Conservation (phyloP, 78 protist species). For the Polysphondylium violaceum region DNA sequence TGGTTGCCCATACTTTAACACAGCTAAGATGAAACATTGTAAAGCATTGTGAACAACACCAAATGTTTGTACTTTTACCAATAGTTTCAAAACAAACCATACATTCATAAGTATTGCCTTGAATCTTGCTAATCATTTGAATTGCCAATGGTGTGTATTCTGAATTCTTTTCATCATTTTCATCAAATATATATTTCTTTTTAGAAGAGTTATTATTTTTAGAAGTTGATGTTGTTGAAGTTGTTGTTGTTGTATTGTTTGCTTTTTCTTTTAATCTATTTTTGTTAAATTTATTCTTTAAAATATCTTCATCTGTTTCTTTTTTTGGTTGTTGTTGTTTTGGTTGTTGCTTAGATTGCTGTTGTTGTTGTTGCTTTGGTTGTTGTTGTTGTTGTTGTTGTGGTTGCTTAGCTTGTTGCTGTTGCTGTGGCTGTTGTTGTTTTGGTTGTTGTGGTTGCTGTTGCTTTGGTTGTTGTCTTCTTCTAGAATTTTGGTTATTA, state of each 20-base stretch:
- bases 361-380: not conserved
- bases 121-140: slow-evolving; percentile 60
- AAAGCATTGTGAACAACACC: slow-evolving; percentile 75
- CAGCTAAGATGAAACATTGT: slow-evolving; percentile 82
- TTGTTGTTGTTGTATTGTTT: not conserved
- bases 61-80: slow-evolving; percentile 20
- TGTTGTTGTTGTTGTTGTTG: slow-evolving; percentile 6
- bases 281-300: slow-evolving; percentile 7
- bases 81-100: slow-evolving; percentile 85
- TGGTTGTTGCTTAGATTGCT: slow-evolving; percentile 10
- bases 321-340: not conserved
- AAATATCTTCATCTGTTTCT: not conserved
- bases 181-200: slow-evolving; percentile 49
- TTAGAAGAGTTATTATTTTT: not conserved
- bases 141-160: slow-evolving; percentile 76
- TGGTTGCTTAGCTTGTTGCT: slow-evolving; percentile 11
- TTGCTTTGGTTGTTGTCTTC: not conserved
- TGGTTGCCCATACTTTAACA: slow-evolving; percentile 71
- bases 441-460: not conserved
- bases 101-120: slow-evolving; percentile 63
- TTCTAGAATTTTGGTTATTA: slow-evolving; percentile 4
- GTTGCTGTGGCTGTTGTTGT: slow-evolving; percentile 11
- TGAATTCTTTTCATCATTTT: slow-evolving; percentile 39
- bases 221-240: not conserved
- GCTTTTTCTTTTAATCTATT: slow-evolving; percentile 6